phyloP scores from a whole-genome alignment of 768 basidiomycete genomes.

The Tulasnella sp. region DNA sequence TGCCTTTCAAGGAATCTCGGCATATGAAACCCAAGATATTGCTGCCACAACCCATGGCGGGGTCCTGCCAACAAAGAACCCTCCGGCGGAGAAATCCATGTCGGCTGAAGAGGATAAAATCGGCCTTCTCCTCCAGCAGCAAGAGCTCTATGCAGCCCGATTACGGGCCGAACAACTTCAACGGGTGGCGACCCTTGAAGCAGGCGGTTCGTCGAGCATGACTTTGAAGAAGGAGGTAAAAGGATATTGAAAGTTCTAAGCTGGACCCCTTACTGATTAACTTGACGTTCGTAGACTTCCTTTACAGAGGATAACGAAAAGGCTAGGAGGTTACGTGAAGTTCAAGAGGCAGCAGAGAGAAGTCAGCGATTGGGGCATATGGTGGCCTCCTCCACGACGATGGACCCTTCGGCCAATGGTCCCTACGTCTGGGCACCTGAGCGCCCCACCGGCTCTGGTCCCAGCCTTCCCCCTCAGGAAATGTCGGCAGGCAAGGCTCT shows the following conservation, averaged over 20 bases:
- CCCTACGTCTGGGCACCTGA: too few relatives aligned
- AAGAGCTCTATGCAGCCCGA: conserved; percentile 25
- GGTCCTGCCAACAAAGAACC: neutral
- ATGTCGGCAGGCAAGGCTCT: conserved; percentile 43
- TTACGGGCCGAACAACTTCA: conserved; percentile 5
- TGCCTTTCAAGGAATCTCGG: too few relatives aligned
- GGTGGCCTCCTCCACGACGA: too few relatives aligned
- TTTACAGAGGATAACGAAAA: conserved; percentile 33
- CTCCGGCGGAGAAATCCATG: conserved; percentile 35
- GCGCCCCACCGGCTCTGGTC: neutral
- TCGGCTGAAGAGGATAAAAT: conserved; percentile 62
- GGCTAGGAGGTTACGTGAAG: conserved; percentile 33
- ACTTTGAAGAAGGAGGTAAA: neutral
- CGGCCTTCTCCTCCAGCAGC: conserved; percentile 61
- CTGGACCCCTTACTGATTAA: neutral
- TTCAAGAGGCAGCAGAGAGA: conserved; percentile 23
- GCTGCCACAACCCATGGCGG: too few relatives aligned
- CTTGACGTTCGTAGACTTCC: neutral
- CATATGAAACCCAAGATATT: too few relatives aligned
- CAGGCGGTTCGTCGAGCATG: neutral
- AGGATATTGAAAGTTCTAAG: neutral
- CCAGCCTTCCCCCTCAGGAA: conserved; percentile 39
- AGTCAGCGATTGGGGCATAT: conserved; percentile 26
- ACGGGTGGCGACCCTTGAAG: neutral
- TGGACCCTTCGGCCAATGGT: too few relatives aligned